Conservation (phyloP, 257 asterid genomes). For the Nicotiana benthamiana region DNA sequence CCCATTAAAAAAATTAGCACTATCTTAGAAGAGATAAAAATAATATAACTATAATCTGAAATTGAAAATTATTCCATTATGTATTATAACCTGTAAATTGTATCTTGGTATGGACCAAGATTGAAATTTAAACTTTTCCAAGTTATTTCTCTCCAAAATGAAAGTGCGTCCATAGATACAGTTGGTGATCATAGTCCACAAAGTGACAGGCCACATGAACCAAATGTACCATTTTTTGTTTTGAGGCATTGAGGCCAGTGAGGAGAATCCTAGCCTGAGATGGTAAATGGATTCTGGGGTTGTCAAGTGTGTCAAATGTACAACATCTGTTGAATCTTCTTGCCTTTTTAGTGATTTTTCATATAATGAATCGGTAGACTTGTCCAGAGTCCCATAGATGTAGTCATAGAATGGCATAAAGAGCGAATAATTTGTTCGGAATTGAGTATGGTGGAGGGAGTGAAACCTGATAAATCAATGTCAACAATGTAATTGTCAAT, state of each 20-base stretch:
- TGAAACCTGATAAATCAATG: conserved; percentile 33
- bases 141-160: conserved; percentile 26
- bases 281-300: conserved; percentile 53
- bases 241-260: conserved; percentile 49
- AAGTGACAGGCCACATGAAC: conserved; percentile 38
- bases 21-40: neutral
- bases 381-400: conserved; percentile 47
- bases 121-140: conserved; percentile 37
- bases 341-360: conserved; percentile 30
- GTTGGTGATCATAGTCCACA: conserved; percentile 29
- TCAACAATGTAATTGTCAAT: neutral
- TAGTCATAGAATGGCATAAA: conserved; percentile 64
- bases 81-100: conserved; percentile 30
- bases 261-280: conserved; percentile 46
- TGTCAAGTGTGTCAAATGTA: conserved; percentile 53
- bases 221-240: neutral
- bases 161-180: conserved; percentile 26
- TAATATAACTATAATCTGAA: neutral
- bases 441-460: conserved; percentile 64
- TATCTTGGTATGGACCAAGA: conserved; percentile 51
- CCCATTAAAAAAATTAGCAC: neutral
- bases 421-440: conserved; percentile 48
- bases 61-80: neutral
- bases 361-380: conserved; percentile 23
- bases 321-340: conserved; percentile 41